Evolutionary conservation across 805 yeast species (phyloP), one percentile per base, ranked within the genome.

Genomic region (Lipomyces yamadae): DNA sequence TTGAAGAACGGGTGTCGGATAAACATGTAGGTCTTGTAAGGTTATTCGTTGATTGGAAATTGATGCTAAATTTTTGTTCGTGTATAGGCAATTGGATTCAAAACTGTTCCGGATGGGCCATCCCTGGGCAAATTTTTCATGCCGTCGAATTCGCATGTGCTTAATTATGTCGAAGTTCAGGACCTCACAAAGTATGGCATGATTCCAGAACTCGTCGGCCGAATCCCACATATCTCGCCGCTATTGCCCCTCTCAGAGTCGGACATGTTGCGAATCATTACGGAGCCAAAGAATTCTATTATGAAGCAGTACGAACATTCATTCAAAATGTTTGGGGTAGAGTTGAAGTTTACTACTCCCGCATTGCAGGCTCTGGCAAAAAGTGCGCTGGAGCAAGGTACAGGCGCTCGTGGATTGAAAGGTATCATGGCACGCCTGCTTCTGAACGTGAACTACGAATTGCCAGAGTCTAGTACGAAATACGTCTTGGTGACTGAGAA

Each of bases 321-420:
- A 24, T 86, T 86, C 72, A 76, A 81, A 55, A 84, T 82, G 71
- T 82, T 84, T 67, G 86, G 85, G 0, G 86, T 85, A 3, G 78
- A 80, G 48, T 74, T 86, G 32, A 80, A 81, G 7, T 79, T 86
- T 24, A 85, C 88, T 0, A 76, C 75, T 5, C 78, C 79, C 11
- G 88, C 89, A 0, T 73, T 85, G 8, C 69, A 75, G n/a, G 78
- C 75, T 52, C 81, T 86, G 15, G 86, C 89, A 0, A 77, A 78
- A 32, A 71, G 82, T 30, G 85, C 89, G 0, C 71, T 84, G 42
- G 75, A 77, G 34, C 85, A 83, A 68, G 86, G 86, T 2, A 85
- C 88, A 0, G 89, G 89, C 37, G 89, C 89, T 0, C 79, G 89
- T 72, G 89, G 89, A 0, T 73, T 86, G 35, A 77, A 87, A 69